Conservation (phyloP, 257 asterid genomes). For the Nicotiana tomentosiformis region DNA sequence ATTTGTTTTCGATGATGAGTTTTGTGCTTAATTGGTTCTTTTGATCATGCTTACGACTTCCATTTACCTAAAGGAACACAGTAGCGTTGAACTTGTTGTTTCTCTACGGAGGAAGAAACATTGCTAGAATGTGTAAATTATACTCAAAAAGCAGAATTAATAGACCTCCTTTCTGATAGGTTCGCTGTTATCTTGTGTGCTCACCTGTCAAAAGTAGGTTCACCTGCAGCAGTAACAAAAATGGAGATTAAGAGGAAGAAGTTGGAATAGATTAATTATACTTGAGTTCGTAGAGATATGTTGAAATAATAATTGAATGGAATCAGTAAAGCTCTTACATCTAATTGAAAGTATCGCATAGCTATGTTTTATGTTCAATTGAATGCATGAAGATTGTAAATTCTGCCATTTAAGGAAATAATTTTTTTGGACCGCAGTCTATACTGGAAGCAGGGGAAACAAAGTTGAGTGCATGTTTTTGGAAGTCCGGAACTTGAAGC, state of each 20-base stretch:
- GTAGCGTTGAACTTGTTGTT: too few species aligned
- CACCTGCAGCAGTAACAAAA: background rate
- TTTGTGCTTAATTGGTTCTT: constrained; percentile 2
- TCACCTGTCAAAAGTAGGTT: background rate
- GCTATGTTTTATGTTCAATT: background rate
- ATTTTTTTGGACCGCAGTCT: background rate
- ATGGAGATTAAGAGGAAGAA: background rate
- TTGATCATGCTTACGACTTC: background rate
- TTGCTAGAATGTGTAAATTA: background rate
- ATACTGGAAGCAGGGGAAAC: background rate
- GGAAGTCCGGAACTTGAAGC: background rate
- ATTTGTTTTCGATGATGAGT: background rate
- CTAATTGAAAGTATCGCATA: background rate
- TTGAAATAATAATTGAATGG: background rate
- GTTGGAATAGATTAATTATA: background rate
- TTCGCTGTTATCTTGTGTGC: background rate
- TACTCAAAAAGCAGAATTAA: background rate
- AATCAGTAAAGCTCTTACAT: background rate
- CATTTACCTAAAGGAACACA: background rate
- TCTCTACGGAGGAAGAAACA: background rate
- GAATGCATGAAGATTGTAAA: background rate
- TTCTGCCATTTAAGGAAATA: background rate
- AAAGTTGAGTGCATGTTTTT: background rate
- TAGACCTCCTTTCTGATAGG: background rate
- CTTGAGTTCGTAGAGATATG: background rate